These are phyloP conservation scores for Ogataea trehalophila DNA, from an alignment of 805 yeast species.

Conservation along the genomic window DNA sequence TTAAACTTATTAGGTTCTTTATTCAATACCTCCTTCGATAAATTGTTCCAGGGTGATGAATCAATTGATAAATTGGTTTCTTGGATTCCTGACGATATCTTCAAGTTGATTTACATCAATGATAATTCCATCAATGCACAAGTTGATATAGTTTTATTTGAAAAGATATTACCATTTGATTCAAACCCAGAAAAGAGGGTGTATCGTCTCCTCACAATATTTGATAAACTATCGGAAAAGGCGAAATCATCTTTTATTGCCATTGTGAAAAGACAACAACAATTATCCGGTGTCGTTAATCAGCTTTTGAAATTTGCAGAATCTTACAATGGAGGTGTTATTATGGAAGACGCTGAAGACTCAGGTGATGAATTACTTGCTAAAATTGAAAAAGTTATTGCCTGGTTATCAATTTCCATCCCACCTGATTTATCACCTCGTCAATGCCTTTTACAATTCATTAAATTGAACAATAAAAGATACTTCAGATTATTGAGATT, in stretches of 20 bases:
- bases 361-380: not conserved
- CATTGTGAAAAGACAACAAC: constrained; percentile 62
- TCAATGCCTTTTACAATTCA: constrained; percentile 49
- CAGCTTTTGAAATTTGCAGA: constrained; percentile 49
- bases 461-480: constrained; percentile 53
- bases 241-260: constrained; percentile 65
- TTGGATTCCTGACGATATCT: constrained; percentile 60
- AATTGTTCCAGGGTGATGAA: constrained; percentile 20
- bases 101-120: constrained; percentile 69
- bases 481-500: constrained; percentile 49
- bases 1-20: constrained; percentile 50
- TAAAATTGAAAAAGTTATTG: constrained; percentile 50
- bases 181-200: constrained; percentile 40
- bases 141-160: constrained; percentile 59
- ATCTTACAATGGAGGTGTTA: constrained; percentile 31
- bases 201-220: constrained; percentile 45
- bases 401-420: constrained; percentile 56
- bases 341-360: constrained; percentile 19
- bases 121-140: constrained; percentile 59
- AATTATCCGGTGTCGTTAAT: constrained; percentile 45
- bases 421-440: constrained; percentile 47
- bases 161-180: constrained; percentile 55
- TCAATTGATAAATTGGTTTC: constrained; percentile 31
- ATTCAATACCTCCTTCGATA: constrained; percentile 44
- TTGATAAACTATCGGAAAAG: constrained; percentile 47